Evolutionary conservation across 371 early-diverging fungal species (phyloP), one percentile per base, ranked within the genome.

Genomic region (Furculomyces boomerangus): DNA sequence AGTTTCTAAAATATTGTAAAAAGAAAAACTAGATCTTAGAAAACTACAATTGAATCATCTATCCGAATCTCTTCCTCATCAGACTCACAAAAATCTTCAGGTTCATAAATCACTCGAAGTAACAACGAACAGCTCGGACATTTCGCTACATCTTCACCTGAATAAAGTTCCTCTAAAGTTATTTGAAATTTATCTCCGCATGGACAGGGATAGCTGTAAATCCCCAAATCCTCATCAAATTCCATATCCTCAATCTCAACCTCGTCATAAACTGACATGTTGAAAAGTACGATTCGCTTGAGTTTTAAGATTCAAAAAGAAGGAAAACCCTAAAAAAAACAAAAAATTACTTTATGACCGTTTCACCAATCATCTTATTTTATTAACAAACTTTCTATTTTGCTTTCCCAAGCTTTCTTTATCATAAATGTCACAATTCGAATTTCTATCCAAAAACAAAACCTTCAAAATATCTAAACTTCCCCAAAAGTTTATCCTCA

Each of bases 131-230:
- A 99, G 53, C 88, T 86, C 20, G 95, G 96, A 64, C 99, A 99
- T 50, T 76, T 78, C 30, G 93, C 99, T 50, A 93, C 78, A 53
- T 90, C 92, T 57, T 95, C 97, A 30, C 94, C 95, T 60, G 87
- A 83, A 41, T 65, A 63, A n/a, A 99, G 61, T 39, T 96, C 90
- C 44, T 90, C 90, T 58, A 76, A 57, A 18, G 84, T 79, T 58
- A 98, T 96, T 60, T 85, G 79, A 67, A 99, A 99, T 37, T 79
- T 77, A 76, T 99, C 99, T n/a, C 99, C 99, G 71, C 99, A 99
- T n/a, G 99, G 99, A 66, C 99, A 99, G 39, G 99, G 99, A 71
- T 94, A 99, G 44, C 78, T 79, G 71, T 90, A 98, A 25, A 79
- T 63, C 57, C 81, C 71, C 35, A 73, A 76, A 46, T 86, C 90